phyloP scores from a whole-genome alignment of 2,329 filamentous ascomycete species.

The Alternaria brassicicola region DNA sequence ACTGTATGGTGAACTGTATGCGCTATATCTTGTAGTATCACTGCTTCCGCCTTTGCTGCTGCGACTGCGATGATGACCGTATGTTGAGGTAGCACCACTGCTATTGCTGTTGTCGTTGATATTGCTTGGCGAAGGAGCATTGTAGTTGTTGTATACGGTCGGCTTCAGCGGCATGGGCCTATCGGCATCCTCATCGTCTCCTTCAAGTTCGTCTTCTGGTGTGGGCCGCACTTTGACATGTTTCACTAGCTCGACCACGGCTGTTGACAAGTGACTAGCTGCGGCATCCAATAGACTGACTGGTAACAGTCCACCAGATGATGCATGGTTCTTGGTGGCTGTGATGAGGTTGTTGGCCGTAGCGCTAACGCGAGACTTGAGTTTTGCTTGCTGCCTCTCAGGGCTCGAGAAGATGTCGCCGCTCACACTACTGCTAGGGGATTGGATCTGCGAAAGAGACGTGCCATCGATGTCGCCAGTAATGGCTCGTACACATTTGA shows the following conservation, averaged over 20 bases:
- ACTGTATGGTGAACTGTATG: conserved; percentile 46
- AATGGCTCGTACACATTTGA: conserved; percentile 81
- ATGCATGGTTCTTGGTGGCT: conserved; percentile 87
- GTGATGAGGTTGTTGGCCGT: conserved; percentile 97
- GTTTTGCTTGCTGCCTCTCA: conserved; percentile 65
- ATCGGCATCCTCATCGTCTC: conserved; percentile 63
- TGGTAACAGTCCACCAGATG: conserved; percentile 82
- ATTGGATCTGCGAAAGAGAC: conserved; percentile 50
- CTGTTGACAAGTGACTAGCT: conserved; percentile 84
- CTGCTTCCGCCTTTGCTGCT: conserved; percentile 48
- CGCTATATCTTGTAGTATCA: conserved; percentile 44
- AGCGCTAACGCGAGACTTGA: conserved; percentile 83
- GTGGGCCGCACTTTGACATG: conserved; percentile 82
- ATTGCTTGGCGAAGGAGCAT: conserved; percentile 28
- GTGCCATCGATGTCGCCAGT: conserved; percentile 75
- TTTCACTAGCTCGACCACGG: conserved; percentile 84
- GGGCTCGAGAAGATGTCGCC: conserved; percentile 38
- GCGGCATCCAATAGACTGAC: conserved; percentile 94
- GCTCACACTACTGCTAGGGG: conserved; percentile 45
- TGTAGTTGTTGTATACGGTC: conserved; percentile 27
- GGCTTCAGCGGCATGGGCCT: conserved; percentile 46
- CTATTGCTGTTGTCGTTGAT: conserved; percentile 26
- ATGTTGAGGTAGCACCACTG: conserved; percentile 13
- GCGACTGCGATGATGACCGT: conserved; percentile 32
- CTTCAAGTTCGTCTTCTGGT: conserved; percentile 75